Percentiles rank a stretch among this genome's conserved stretches.
These are phyloP conservation scores for Cadophora sp. DNA, from an alignment of 2,329 filamentous ascomycete genomes.

Conservation along the genomic window DNA sequence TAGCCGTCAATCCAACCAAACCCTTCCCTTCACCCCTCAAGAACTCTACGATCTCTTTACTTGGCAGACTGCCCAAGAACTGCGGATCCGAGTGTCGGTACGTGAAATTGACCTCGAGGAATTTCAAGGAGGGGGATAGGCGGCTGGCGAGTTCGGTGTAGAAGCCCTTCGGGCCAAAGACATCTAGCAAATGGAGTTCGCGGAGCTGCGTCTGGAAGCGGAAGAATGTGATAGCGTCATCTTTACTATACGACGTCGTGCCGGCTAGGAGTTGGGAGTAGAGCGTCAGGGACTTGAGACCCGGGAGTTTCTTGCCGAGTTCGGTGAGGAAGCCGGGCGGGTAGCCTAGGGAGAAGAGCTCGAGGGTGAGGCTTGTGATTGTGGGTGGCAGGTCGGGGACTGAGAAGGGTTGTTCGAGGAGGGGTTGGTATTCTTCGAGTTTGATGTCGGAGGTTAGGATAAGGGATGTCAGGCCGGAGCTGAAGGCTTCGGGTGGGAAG, in stretches of 20 bases:
- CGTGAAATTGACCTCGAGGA: slow-evolving; percentile 55
- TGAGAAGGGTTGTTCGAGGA: slow-evolving; percentile 46
- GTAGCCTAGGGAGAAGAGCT: slow-evolving; percentile 57
- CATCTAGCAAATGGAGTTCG: slow-evolving; percentile 55
- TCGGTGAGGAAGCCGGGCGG: slow-evolving; percentile 51
- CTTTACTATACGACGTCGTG: slow-evolving; percentile 47
- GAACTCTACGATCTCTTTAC: slow-evolving; percentile 30
- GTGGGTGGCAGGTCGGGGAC: slow-evolving; percentile 49
- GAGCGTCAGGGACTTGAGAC: slow-evolving; percentile 52
- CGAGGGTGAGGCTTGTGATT: slow-evolving; percentile 54
- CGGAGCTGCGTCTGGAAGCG: slow-evolving; percentile 45
- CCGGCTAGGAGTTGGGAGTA: slow-evolving; percentile 55
- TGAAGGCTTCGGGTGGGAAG: slow-evolving; percentile 53
- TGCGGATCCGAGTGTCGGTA: slow-evolving; percentile 49
- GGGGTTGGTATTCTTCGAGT: slow-evolving; percentile 52
- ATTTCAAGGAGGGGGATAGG: slow-evolving; percentile 46
- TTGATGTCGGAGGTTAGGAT: slow-evolving; percentile 58
- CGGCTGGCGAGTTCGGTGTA: slow-evolving; percentile 43
- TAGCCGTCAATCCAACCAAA: slow-evolving; percentile 32
- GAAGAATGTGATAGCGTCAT: slow-evolving; percentile 51
- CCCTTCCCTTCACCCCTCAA: slow-evolving; percentile 18
- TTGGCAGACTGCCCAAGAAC: slow-evolving; percentile 31
- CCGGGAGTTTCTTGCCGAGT: slow-evolving; percentile 49
- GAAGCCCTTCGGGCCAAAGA: slow-evolving; percentile 52
- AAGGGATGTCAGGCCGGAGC: slow-evolving; percentile 49